Conservation (phyloP, 2,329 filamentous ascomycete species). For the Beauveria rudraprayagi region DNA sequence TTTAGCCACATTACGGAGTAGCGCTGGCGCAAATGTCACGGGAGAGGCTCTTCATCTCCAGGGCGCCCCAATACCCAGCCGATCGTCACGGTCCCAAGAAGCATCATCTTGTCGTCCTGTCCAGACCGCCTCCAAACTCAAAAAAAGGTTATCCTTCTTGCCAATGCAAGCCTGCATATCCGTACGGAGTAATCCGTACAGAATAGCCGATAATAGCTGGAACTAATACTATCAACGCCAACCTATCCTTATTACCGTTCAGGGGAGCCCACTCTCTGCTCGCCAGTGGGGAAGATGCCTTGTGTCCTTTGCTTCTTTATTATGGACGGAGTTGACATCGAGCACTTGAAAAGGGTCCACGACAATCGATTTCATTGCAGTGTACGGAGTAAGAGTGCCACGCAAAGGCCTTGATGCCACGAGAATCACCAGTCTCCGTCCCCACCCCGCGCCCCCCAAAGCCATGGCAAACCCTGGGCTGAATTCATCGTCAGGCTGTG, state of each 20-base stretch:
- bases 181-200: not conserved
- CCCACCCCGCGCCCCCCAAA: not conserved
- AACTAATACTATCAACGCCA: not conserved
- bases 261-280: slow-evolving; percentile 1
- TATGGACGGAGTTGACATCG: too few relatives aligned
- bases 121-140: slow-evolving; percentile 1
- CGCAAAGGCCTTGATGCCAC: too few relatives aligned
- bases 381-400: not conserved
- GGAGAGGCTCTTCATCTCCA: not conserved
- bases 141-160: not conserved
- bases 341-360: not conserved
- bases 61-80: not conserved
- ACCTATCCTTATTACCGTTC: slow-evolving; percentile 4
- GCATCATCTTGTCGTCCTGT: not conserved
- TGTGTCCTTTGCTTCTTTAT: not conserved
- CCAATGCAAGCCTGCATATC: not conserved
- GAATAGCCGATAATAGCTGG: not conserved
- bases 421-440: too few relatives aligned
- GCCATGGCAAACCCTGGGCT: not conserved
- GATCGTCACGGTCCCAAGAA: not conserved
- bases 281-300: not conserved
- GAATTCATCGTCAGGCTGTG: slow-evolving; percentile 6
- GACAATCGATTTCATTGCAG: not conserved
- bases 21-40: not conserved
- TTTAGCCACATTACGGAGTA: not conserved